Evolutionary conservation across 202 grass and related monocot genomes (phyloP).

Genomic region (Bolboschoenoplectus hybrid): DNA sequence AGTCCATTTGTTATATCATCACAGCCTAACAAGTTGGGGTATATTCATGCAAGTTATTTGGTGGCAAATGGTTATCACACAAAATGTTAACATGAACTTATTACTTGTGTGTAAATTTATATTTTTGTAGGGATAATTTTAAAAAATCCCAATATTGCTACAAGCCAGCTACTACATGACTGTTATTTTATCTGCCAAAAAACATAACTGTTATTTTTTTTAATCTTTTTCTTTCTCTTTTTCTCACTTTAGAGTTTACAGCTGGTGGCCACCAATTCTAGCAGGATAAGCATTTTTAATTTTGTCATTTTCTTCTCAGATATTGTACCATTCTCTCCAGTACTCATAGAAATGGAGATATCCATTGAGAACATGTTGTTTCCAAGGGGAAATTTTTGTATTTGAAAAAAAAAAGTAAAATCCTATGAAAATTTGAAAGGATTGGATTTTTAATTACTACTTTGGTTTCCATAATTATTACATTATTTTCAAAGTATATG

Average conservation of each 20-base stretch:
- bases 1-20: background rate
- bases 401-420: background rate
- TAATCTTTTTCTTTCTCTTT: background rate
- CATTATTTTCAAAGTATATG: background rate
- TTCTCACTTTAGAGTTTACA: background rate
- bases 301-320: background rate
- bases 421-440: background rate
- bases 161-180: background rate
- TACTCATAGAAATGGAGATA: background rate
- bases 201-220: background rate
- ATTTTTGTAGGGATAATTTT: background rate
- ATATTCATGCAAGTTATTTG: background rate
- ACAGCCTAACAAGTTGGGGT: background rate
- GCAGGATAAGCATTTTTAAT: slow-evolving; percentile 3
- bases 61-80: background rate
- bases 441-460: background rate
- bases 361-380: background rate
- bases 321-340: background rate
- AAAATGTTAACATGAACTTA: slow-evolving; percentile 12
- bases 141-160: background rate
- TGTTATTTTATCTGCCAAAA: background rate
- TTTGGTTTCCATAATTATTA: background rate
- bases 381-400: background rate
- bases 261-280: background rate
- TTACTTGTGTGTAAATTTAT: background rate